Evolutionary conservation across 2,329 filamentous ascomycete genomes (phyloP).

Genomic region (Sporothrix schenckii): DNA sequence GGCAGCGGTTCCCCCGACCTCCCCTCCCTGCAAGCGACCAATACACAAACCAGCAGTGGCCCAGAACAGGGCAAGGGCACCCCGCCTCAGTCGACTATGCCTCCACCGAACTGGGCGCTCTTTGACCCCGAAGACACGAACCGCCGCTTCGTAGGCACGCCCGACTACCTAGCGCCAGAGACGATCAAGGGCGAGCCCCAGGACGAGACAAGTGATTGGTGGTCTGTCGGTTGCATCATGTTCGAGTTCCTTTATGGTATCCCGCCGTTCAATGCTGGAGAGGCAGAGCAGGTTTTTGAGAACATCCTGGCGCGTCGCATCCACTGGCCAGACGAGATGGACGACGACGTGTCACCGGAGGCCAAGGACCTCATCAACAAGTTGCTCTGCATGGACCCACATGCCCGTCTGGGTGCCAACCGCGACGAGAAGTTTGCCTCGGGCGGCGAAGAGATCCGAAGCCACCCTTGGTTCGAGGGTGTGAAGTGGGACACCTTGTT

Average conservation of each 20-base stretch:
- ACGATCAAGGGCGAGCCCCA: slow-evolving; percentile 94
- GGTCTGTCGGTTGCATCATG: slow-evolving; percentile 97
- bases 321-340: slow-evolving; percentile 78
- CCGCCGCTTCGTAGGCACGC: slow-evolving; percentile 91
- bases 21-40: slow-evolving; percentile 61
- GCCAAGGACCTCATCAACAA: slow-evolving; percentile 94
- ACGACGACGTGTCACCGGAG: slow-evolving; percentile 78
- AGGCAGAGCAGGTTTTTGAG: slow-evolving; percentile 92
- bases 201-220: slow-evolving; percentile 99
- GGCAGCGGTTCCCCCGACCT: slow-evolving; percentile 75
- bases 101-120: slow-evolving; percentile 85
- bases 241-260: slow-evolving; percentile 95
- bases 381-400: slow-evolving; percentile 81
- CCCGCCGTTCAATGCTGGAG: slow-evolving; percentile 87
- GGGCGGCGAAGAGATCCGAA: slow-evolving; percentile 88
- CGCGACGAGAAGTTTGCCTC: slow-evolving; percentile 77
- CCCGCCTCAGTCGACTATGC: slow-evolving; percentile 69
- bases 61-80: slow-evolving; percentile 54
- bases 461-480: slow-evolving; percentile 83
- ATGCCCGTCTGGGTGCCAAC: slow-evolving; percentile 82
- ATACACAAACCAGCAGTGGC: slow-evolving; percentile 46
- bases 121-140: slow-evolving; percentile 95
- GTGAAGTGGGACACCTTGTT: slow-evolving; percentile 88
- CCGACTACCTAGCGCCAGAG: slow-evolving; percentile 94
- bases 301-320: slow-evolving; percentile 91